Base-by-base conservation (phyloP, 2,329 filamentous ascomycete species). In the Cucurbitaria berberidis region DNA sequence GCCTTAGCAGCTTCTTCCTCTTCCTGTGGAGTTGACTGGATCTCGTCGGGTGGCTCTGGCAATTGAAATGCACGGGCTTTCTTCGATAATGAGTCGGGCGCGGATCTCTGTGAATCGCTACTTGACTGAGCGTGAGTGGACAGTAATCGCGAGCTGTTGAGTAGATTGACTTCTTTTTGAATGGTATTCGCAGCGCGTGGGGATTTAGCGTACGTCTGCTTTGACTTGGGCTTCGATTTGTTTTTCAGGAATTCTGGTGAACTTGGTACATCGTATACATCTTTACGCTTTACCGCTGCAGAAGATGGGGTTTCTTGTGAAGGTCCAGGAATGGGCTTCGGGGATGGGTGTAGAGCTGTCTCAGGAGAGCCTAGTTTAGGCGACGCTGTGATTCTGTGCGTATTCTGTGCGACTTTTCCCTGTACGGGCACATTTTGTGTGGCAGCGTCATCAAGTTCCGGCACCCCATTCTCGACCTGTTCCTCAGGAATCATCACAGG, bases 181-280 rank as follows among this genome's bases (percentile, higher is more conserved):
- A 53, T 15, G 15, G 44, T 44, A 10, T 39, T 53, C 9, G 56
- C 38, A 24, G 51, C 56, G 5, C 48, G 53, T 9, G 61, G 53
- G 19, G 50, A 57, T 24, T 51, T 59, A 19, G 52, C 52, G 36
- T 66, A 66, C 3, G 59, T 67, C 19, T 24, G 54, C 7, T 29
- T 18, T 16, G 26, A 38, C 43, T 60, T 64, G 15, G 51, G 35
- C 18, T 49, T 57, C 26, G 32, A 16, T 8, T 52, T 51, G n/a
- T 41, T 35, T 13, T 45, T 39, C 29, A 62, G 39, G 22, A 60
- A 56, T 2, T 63, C 58, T 3, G 63, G 63, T 4, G 64, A 64
- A 32, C 52, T 54, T 9, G 63, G 55, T 1, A 62, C 46, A 3
- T 60, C 54, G 34, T 64, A 65, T n/a, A 68, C 38, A 27, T 62